Evolutionary conservation across 768 basidiomycete genomes (phyloP).

Genomic region (Serendipita sp.): DNA sequence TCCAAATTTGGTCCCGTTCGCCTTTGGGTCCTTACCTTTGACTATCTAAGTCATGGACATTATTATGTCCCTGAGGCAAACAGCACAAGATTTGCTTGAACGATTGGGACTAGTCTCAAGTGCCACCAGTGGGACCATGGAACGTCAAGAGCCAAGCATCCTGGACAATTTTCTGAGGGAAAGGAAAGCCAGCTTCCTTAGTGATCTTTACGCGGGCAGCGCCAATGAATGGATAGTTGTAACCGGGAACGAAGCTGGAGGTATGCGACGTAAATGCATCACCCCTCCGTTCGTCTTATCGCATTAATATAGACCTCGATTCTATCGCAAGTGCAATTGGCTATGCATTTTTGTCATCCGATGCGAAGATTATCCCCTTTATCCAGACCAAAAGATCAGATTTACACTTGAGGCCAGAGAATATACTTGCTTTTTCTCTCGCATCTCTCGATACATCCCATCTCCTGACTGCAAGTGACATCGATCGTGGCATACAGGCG

Average conservation of each 20-base stretch:
- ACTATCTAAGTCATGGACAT: too few species aligned
- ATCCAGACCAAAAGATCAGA: conserved; percentile 52
- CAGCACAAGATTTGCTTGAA: too few species aligned
- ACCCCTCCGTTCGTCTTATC: not conserved
- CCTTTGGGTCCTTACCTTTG: too few species aligned
- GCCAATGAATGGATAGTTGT: conserved; percentile 22
- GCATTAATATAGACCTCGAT: conserved; percentile 56
- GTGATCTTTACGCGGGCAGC: not conserved
- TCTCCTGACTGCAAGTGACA: conserved; percentile 53
- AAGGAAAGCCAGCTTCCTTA: not conserved
- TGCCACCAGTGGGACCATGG: too few species aligned
- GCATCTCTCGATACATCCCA: conserved; percentile 36
- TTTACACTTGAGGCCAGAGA: conserved; percentile 72
- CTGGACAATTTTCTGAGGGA: not conserved
- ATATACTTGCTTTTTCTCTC: conserved; percentile 53
- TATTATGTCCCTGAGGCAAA: too few species aligned
- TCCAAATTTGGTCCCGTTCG: too few species aligned
- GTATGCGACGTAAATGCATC: conserved; percentile 26
- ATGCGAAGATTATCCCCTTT: conserved; percentile 50
- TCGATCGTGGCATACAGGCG: conserved; percentile 25
- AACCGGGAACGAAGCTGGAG: conserved; percentile 88
- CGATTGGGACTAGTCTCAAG: too few species aligned
- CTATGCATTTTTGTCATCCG: conserved; percentile 59
- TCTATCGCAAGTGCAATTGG: conserved; percentile 72
- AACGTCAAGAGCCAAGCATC: not conserved